phyloP scores from a whole-genome alignment of 2,329 filamentous ascomycete genomes.

The Microsporum audouinii region DNA sequence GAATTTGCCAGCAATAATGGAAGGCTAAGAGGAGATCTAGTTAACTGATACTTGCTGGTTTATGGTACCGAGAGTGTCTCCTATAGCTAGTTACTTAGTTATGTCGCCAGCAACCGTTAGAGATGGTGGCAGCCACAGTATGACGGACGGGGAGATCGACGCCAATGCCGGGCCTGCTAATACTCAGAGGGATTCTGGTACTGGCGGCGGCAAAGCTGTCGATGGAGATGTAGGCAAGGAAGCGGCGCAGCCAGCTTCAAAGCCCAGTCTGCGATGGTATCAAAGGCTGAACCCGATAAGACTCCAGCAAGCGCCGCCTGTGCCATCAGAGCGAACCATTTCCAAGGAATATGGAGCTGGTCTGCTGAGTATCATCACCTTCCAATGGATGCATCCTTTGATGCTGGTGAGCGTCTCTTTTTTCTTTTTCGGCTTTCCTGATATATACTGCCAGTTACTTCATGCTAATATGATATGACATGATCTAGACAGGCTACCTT shows the following conservation, averaged over 20 bases:
- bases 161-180: background rate
- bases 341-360: constrained; percentile 62
- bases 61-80: background rate
- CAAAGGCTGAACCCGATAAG: constrained; percentile 35
- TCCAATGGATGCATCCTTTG: constrained; percentile 80
- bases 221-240: constrained; percentile 3
- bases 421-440: constrained; percentile 2
- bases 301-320: constrained; percentile 41
- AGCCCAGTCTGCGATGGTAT: constrained; percentile 26
- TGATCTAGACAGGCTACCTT: constrained; percentile 62
- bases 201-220: background rate
- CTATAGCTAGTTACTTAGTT: background rate
- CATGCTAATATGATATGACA: constrained; percentile 4
- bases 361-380: constrained; percentile 65
- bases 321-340: constrained; percentile 42
- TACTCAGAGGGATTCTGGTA: background rate
- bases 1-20: background rate
- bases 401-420: constrained; percentile 53
- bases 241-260: background rate
- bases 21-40: background rate
- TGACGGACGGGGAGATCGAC: background rate
- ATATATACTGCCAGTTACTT: background rate
- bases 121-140: background rate
- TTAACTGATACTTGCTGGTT: background rate
- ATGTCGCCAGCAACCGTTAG: background rate